Percentiles rank a stretch among this genome's conserved stretches.
phyloP scores from a whole-genome alignment of 2,329 filamentous ascomycete genomes.

The Aspergillus fijiensis region DNA sequence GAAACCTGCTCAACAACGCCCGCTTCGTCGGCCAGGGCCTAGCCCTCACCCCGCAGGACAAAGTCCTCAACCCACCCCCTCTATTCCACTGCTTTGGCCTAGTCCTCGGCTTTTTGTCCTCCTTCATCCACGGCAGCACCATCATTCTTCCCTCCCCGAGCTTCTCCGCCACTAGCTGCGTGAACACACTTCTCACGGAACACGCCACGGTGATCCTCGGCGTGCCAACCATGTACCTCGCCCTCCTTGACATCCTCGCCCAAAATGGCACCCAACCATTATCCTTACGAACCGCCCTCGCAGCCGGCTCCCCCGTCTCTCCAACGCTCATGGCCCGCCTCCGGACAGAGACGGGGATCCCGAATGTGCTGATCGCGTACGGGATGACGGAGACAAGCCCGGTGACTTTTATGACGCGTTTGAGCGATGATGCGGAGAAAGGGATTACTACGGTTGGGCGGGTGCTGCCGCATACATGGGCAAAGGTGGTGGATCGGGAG shows the following conservation, averaged over 20 bases:
- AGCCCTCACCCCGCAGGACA: constrained; percentile 61
- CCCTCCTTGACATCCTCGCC: constrained; percentile 67
- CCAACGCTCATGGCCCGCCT: constrained; percentile 63
- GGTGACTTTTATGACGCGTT: constrained; percentile 65
- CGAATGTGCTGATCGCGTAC: constrained; percentile 83
- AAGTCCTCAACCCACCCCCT: constrained; percentile 73
- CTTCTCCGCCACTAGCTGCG: constrained; percentile 57
- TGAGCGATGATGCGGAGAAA: constrained; percentile 66
- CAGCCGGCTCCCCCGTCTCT: constrained; percentile 75
- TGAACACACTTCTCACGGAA: constrained; percentile 55
- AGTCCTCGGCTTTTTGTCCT: constrained; percentile 45
- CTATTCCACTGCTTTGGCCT: constrained; percentile 54
- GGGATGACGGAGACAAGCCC: constrained; percentile 86
- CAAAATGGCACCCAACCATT: constrained; percentile 50
- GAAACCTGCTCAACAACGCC: constrained; percentile 70
- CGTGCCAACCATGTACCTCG: constrained; percentile 86
- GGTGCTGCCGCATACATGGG: constrained; percentile 72
- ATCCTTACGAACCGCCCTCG: constrained; percentile 74
- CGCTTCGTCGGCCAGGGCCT: constrained; percentile 72
- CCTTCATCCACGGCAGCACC: constrained; percentile 43
- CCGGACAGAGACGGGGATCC: constrained; percentile 68
- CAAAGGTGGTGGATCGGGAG: constrained; percentile 70
- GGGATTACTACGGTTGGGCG: constrained; percentile 69
- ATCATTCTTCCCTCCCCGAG: constrained; percentile 81
- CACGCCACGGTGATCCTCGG: constrained; percentile 70